Evolutionary conservation across 2,329 filamentous ascomycete species (phyloP), one percentile per base, ranked within the genome.

Genomic region (Ophiostoma sp.): DNA sequence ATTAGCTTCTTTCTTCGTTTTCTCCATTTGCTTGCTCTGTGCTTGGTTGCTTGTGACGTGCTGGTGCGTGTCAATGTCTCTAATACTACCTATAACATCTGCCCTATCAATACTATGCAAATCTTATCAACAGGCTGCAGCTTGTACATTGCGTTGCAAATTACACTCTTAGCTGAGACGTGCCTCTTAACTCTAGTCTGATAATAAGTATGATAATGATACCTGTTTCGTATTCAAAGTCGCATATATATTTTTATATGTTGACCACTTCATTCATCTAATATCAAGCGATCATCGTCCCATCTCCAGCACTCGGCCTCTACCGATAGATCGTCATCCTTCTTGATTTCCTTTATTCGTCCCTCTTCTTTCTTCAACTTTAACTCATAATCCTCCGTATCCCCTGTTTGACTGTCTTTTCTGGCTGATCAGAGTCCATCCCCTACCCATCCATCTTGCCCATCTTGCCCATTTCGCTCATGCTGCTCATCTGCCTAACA

Each of bases 231-330:
- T 60, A 60, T 60, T 60, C 9, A 27, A 38, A 27, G 27, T 27
- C 27, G 27, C 27, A 27, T 27, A 27, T 27, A 27, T 27, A 27
- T 27, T 27, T 27, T 27, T 2, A 27, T 27, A 27, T 27, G 27
- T 27, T 27, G 27, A 27, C 27, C 27, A 27, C 27, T 27, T 1
- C 27, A 27, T 27, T 60, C 27, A 63, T n/a, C 60, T 63, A 40
- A 63, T 38, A 41, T 58, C 27, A 62, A 62, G 58, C 58, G 58
- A 62, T 62, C 58, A 62, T 62, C 58, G 14, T n/a, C 45, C 14
- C 45, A 49, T 49, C 45, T 5, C 55, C 60, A 41, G 42, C 36
- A 63, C 60, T 42, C 60, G 60, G 60, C 40, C 60, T 63, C 60
- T 63, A 18, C 60, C 40, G 60, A 63, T 63, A 41, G 60, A 63